These are phyloP conservation scores for Linum lewisii DNA, from an alignment of 345 rosid species.

Conservation along the genomic window DNA sequence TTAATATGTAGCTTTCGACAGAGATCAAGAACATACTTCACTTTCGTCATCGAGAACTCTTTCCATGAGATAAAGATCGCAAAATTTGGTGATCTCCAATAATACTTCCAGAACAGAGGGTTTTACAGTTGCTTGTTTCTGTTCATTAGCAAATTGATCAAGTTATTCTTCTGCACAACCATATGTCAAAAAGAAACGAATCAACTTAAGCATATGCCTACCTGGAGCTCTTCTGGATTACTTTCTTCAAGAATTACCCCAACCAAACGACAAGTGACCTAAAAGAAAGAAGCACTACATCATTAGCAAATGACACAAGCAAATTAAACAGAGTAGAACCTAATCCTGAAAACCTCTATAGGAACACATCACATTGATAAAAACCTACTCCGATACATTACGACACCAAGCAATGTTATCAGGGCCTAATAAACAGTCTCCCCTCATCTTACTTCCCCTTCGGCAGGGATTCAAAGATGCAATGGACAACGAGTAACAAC, in stretches of 20 bases:
- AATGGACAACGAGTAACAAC: too few relatives aligned
- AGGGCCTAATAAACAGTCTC: too few relatives aligned
- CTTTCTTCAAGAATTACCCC: conserved; percentile 88
- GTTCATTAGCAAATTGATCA: conserved; percentile 16
- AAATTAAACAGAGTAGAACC: background rate
- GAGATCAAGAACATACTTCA: conserved; percentile 44
- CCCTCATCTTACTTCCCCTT: too few relatives aligned
- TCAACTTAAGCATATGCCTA: conserved; percentile 13
- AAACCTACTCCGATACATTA: too few relatives aligned
- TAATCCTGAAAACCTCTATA: background rate
- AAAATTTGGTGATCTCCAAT: conserved; percentile 77
- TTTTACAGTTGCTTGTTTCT: conserved; percentile 85
- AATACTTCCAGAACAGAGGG: conserved; percentile 89
- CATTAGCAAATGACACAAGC: background rate
- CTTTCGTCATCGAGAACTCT: conserved; percentile 90
- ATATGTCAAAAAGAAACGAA: conserved; percentile 11
- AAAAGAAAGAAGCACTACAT: conserved; percentile 12
- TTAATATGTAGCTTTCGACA: too few relatives aligned
- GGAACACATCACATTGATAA: background rate
- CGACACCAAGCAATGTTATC: too few relatives aligned
- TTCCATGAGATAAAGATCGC: conserved; percentile 98
- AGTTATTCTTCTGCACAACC: conserved; percentile 6
- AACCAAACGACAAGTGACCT: conserved; percentile 90
- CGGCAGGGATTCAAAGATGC: too few relatives aligned
- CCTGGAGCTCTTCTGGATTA: conserved; percentile 86